These are phyloP conservation scores for Vigna hirtella DNA, from an alignment of 306 rosid species.

Conservation along the genomic window DNA sequence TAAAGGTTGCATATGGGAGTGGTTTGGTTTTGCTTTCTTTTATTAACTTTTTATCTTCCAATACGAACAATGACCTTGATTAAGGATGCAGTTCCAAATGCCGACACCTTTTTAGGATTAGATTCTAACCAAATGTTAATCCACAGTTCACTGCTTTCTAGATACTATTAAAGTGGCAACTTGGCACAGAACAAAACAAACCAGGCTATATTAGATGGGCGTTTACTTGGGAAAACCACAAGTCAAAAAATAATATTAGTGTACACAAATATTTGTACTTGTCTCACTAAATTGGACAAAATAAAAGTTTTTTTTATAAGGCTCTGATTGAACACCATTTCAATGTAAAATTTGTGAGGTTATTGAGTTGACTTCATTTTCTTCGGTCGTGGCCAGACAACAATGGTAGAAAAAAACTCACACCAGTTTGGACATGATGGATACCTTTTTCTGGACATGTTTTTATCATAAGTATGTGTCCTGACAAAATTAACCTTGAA, in stretches of 20 bases:
- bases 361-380: slow-evolving; percentile 17
- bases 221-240: slow-evolving; percentile 23
- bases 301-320: not conserved
- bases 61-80: not conserved
- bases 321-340: not conserved
- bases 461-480: too few species aligned
- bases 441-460: too few species aligned
- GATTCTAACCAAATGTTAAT: slow-evolving; percentile 16
- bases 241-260: not conserved
- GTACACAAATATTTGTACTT: not conserved
- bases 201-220: not conserved
- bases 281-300: slow-evolving; percentile 18
- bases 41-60: not conserved
- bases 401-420: not conserved
- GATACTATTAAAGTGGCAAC: slow-evolving; percentile 23
- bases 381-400: slow-evolving; percentile 7
- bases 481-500: too few species aligned
- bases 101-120: slow-evolving; percentile 26
- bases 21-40: not conserved
- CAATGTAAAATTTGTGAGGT: not conserved
- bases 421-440: too few species aligned
- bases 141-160: slow-evolving; percentile 27
- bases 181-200: slow-evolving; percentile 14
- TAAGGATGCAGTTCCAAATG: slow-evolving; percentile 29
- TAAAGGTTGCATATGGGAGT: slow-evolving; percentile 13